Percentiles rank a stretch among this genome's conserved stretches.
These are phyloP conservation scores for Lepiota venenata DNA, from an alignment of 768 basidiomycete species.

Conservation along the genomic window DNA sequence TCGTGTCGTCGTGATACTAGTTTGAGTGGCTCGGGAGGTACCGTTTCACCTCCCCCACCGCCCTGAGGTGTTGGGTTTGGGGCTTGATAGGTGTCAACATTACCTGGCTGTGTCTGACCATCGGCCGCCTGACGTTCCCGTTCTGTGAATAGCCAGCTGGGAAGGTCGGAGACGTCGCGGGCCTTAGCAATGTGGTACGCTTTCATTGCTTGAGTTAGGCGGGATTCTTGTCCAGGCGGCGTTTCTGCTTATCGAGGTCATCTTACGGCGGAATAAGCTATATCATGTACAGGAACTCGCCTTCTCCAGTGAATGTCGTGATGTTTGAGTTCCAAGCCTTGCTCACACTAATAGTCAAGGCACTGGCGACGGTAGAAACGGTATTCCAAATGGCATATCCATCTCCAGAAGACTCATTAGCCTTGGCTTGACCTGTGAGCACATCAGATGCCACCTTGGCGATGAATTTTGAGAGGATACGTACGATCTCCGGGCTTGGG, in stretches of 20 bases:
- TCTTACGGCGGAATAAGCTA: background rate
- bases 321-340: conserved; percentile 53
- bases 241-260: conserved; percentile 30
- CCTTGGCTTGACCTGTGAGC: background rate
- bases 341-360: conserved; percentile 52
- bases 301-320: conserved; percentile 39
- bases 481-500: background rate
- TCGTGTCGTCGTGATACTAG: background rate
- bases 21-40: background rate
- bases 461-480: background rate
- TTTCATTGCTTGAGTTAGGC: conserved; percentile 62
- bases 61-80: conserved; percentile 3
- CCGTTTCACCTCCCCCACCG: background rate
- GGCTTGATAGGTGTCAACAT: conserved; percentile 13
- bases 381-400: conserved; percentile 46
- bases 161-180: conserved; percentile 51
- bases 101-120: conserved; percentile 14
- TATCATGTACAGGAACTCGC: conserved; percentile 21
- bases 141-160: conserved; percentile 63
- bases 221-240: conserved; percentile 54
- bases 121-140: conserved; percentile 40
- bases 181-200: conserved; percentile 65
- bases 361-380: conserved; percentile 50
- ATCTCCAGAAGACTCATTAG: background rate
- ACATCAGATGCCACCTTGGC: background rate